Conservation (phyloP, 495 filamentous ascomycete species). For the Penicillium crystallinum region DNA sequence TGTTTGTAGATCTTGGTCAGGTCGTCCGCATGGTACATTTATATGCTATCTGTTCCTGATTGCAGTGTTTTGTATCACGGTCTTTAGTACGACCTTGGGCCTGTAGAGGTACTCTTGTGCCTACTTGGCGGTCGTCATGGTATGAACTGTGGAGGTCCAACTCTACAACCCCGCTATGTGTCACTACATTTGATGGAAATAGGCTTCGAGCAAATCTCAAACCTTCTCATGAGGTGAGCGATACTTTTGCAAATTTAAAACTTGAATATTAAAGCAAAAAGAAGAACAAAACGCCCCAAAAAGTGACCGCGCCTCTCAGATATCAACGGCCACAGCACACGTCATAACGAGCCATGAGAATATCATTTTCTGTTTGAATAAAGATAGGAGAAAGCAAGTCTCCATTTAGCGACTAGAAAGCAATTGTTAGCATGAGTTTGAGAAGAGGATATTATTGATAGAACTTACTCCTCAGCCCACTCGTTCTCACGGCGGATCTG, state of each 20-base stretch:
- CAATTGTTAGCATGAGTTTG: background rate
- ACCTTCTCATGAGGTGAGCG: background rate
- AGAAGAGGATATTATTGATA: background rate
- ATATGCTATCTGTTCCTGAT: constrained; percentile 1
- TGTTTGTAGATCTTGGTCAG: background rate
- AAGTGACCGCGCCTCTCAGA: background rate
- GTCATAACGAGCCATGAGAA: background rate
- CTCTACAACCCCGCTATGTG: background rate
- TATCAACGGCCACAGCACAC: background rate
- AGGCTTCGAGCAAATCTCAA: background rate
- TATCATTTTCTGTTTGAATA: constrained; percentile 1
- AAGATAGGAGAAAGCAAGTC: background rate
- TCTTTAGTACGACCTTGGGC: background rate
- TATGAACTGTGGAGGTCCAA: background rate
- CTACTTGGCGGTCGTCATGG: background rate
- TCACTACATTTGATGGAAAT: background rate
- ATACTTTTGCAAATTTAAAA: background rate
- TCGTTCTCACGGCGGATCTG: constrained; percentile 68
- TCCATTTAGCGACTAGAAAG: constrained; percentile 34
- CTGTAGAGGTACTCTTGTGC: background rate
- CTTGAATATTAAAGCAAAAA: background rate
- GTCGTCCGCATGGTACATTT: background rate
- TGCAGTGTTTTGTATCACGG: background rate
- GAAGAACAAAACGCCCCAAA: background rate
- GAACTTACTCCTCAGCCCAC: constrained; percentile 64